A percentile compares a stretch with the other conserved stretches of the same genome.
Conservation (phyloP, 805 yeast species). For the Phaffomyces antillensis region DNA sequence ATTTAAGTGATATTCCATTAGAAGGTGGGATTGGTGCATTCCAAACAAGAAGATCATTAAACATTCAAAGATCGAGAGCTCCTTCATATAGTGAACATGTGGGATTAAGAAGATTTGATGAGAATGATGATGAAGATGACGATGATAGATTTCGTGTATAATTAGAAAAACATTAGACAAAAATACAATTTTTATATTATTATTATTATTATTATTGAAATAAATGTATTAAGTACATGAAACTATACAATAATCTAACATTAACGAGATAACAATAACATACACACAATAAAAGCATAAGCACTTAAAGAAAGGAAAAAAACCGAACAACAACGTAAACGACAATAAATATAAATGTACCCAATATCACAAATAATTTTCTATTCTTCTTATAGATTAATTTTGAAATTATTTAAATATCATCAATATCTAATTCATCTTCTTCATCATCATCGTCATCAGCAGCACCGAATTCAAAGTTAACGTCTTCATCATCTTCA, state of each 20-base stretch:
- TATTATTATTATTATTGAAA: too few species aligned
- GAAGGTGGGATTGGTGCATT: constrained; percentile 78
- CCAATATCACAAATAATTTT: too few species aligned
- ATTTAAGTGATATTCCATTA: constrained; percentile 65
- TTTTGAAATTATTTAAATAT: constrained; percentile 46
- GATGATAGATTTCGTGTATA: constrained; percentile 26
- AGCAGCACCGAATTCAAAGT: constrained; percentile 95
- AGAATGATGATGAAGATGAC: constrained; percentile 28
- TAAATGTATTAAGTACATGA: too few species aligned
- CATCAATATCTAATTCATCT: constrained; percentile 82
- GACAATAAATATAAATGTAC: too few species aligned
- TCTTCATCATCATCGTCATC: constrained; percentile 70
- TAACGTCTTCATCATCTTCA: constrained; percentile 95
- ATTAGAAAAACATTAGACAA: background rate
- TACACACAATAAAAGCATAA: background rate
- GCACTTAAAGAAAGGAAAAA: background rate
- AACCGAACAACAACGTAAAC: too few species aligned
- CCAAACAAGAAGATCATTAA: constrained; percentile 73
- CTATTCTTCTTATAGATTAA: too few species aligned
- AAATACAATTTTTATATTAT: too few species aligned
- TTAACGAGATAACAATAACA: background rate
- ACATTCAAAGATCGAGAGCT: constrained; percentile 39
- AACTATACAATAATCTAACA: too few species aligned
- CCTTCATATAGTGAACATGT: constrained; percentile 34
- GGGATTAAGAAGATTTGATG: constrained; percentile 54